These are phyloP conservation scores for Gloeophyllum trabeum DNA, from an alignment of 768 basidiomycete species.

Conservation along the genomic window DNA sequence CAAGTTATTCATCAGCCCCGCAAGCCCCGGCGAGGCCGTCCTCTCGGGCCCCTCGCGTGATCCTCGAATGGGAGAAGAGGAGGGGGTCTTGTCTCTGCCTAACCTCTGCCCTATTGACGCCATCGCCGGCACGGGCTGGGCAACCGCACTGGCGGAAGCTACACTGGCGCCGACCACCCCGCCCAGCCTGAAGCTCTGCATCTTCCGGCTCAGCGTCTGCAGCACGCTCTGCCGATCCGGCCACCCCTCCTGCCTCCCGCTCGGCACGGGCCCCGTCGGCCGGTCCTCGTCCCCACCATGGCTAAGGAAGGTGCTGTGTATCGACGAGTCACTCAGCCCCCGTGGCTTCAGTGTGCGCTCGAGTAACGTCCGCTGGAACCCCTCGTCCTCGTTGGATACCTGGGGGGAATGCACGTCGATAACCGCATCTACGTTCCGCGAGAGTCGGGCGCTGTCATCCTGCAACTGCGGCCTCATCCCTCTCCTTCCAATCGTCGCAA, in stretches of 20 bases:
- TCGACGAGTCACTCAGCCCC: slow-evolving; percentile 87
- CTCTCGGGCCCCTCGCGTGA: too few species aligned
- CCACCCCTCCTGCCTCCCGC: slow-evolving; percentile 2
- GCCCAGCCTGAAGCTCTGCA: slow-evolving; percentile 18
- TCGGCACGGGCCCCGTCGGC: not conserved
- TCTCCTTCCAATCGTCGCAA: slow-evolving; percentile 10
- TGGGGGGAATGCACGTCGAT: slow-evolving; percentile 38
- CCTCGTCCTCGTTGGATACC: slow-evolving; percentile 20
- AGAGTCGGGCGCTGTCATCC: slow-evolving; percentile 26
- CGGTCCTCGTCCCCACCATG: slow-evolving; percentile 23
- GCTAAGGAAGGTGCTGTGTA: slow-evolving; percentile 71
- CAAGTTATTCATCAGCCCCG: too few species aligned
- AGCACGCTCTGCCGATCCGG: slow-evolving; percentile 17
- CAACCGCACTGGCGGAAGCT: too few species aligned
- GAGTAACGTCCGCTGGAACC: slow-evolving; percentile 35
- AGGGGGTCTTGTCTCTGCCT: too few species aligned
- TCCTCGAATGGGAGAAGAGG: too few species aligned
- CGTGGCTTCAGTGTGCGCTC: slow-evolving; percentile 63
- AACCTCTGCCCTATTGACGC: too few species aligned
- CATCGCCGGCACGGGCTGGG: too few species aligned
- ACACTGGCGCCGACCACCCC: too few species aligned
- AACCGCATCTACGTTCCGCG: slow-evolving; percentile 69
- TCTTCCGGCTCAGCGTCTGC: slow-evolving; percentile 18
- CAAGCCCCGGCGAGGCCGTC: too few species aligned
- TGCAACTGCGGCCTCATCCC: too few species aligned